These are phyloP conservation scores for Endocarpon pusillum DNA, from an alignment of 495 filamentous ascomycete genomes.

Conservation along the genomic window DNA sequence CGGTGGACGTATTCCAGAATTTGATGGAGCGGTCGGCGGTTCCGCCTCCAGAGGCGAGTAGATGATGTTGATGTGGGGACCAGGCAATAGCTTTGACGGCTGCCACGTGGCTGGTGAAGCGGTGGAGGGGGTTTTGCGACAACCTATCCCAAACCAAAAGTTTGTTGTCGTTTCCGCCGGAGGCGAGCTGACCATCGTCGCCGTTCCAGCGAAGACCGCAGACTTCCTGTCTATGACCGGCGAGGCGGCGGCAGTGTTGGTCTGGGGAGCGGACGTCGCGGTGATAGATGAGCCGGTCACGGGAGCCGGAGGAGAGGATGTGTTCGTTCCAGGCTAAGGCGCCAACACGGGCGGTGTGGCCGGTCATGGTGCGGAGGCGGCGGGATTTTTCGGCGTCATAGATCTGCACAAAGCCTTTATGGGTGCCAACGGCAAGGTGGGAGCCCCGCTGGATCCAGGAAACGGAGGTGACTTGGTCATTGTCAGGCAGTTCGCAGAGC, in stretches of 20 bases:
- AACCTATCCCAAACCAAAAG: conserved; percentile 96
- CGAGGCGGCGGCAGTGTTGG: conserved; percentile 67
- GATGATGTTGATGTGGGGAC: conserved; percentile 86
- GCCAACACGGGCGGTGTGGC: conserved; percentile 79
- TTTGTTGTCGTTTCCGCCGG: conserved; percentile 95
- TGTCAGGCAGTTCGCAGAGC: conserved; percentile 78
- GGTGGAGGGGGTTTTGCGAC: conserved; percentile 69
- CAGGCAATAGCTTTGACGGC: conserved; percentile 98
- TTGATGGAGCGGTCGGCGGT: conserved; percentile 92
- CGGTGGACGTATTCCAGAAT: conserved; percentile 86
- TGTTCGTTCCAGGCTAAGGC: conserved; percentile 96
- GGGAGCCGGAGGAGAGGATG: conserved; percentile 86
- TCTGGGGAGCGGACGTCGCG: conserved; percentile 89
- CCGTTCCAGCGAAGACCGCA: conserved; percentile 97
- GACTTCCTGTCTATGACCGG: conserved; percentile 96
- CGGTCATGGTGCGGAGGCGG: conserved; percentile 85
- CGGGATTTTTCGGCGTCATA: conserved; percentile 85
- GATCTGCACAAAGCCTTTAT: conserved; percentile 86
- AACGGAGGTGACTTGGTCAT: conserved; percentile 91
- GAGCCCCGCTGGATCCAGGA: conserved; percentile 94
- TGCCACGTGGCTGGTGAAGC: conserved; percentile 82
- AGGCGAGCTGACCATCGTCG: conserved; percentile 87
- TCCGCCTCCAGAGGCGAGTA: conserved; percentile 89
- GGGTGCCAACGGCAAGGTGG: conserved; percentile 85
- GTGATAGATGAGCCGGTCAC: conserved; percentile 84